Evolutionary conservation across 2,329 filamentous ascomycete species (phyloP).

Genomic region (Colletotrichum gloeosporioides): DNA sequence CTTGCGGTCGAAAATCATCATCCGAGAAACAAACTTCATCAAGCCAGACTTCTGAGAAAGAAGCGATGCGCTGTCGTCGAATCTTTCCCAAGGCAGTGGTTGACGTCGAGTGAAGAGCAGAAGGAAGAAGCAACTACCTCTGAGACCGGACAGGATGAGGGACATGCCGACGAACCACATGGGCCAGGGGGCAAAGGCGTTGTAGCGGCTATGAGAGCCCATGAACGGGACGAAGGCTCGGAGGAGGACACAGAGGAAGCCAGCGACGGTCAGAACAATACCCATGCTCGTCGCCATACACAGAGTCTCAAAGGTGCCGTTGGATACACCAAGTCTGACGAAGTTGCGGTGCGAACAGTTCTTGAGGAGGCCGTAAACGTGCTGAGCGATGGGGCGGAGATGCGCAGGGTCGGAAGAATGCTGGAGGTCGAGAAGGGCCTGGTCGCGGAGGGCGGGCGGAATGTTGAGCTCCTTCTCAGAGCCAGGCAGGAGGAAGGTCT

Average conservation of each 20-base stretch:
- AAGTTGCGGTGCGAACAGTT: constrained; percentile 57
- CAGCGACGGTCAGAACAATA: constrained; percentile 42
- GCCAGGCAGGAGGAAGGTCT: constrained; percentile 44
- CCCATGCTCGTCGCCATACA: constrained; percentile 51
- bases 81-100: constrained; percentile 52
- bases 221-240: constrained; percentile 42
- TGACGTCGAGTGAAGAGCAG: constrained; percentile 51
- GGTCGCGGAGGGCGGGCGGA: constrained; percentile 43
- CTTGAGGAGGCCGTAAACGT: constrained; percentile 50
- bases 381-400: constrained; percentile 49
- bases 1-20: constrained; percentile 55
- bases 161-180: constrained; percentile 51
- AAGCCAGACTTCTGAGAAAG: constrained; percentile 29
- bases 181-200: constrained; percentile 48
- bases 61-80: constrained; percentile 40
- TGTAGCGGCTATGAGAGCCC: constrained; percentile 45
- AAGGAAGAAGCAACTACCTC: constrained; percentile 53
- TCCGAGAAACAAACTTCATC: constrained; percentile 34
- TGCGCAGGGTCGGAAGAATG: constrained; percentile 40
- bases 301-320: constrained; percentile 54
- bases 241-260: constrained; percentile 44
- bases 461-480: constrained; percentile 54
- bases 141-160: constrained; percentile 47
- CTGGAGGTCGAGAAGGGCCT: constrained; percentile 40
- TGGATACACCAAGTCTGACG: constrained; percentile 58